Conservation (phyloP, 305 asterid species). For the Lippia alba region DNA sequence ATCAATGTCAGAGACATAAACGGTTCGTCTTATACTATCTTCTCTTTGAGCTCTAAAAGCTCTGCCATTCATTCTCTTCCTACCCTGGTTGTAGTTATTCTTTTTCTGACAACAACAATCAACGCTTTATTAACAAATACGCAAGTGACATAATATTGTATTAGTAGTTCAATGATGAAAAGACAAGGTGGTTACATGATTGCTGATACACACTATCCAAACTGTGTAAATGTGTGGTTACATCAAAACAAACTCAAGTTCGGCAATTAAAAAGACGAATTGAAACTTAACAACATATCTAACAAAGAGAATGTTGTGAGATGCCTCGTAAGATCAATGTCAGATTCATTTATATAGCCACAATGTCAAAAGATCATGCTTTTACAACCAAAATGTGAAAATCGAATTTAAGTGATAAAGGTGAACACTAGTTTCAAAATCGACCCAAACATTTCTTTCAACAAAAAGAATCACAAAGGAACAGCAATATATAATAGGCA, state of each 20-base stretch:
- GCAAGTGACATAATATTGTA: not conserved
- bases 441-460: conserved; percentile 12
- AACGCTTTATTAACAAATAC: not conserved
- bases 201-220: not conserved
- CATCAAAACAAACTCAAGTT: conserved; percentile 1
- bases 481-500: conserved; percentile 9
- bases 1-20: conserved; percentile 86
- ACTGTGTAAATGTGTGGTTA: not conserved
- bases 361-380: conserved; percentile 22
- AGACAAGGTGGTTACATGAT: not conserved
- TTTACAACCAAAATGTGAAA: conserved; percentile 5
- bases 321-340: conserved; percentile 3
- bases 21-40: conserved; percentile 86
- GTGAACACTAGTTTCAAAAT: not conserved
- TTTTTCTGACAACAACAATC: conserved; percentile 58
- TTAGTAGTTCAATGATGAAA: not conserved
- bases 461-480: conserved; percentile 28
- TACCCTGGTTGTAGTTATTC: conserved; percentile 64
- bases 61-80: conserved; percentile 70
- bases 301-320: conserved; percentile 11
- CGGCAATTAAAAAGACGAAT: not conserved
- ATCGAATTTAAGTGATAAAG: not conserved
- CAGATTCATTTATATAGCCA: conserved; percentile 3
- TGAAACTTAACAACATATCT: conserved; percentile 16
- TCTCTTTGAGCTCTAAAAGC: conserved; percentile 84